Conservation (phyloP, 208 protist species). For the Histomonas meleagridis region DNA sequence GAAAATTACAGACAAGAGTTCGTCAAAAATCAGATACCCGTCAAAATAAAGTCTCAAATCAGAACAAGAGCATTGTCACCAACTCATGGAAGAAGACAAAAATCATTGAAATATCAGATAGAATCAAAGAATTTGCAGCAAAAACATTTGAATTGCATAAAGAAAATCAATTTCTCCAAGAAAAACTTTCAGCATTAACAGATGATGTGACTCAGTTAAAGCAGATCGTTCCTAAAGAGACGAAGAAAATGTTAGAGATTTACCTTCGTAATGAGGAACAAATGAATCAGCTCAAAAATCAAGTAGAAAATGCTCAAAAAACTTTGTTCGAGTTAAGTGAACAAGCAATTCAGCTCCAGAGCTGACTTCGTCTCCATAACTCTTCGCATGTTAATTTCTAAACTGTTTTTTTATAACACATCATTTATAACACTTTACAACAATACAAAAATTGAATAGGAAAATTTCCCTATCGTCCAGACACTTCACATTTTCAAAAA, state of each 20-base stretch:
- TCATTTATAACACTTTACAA: no score
- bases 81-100: background rate
- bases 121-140: background rate
- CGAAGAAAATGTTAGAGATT: background rate
- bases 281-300: background rate
- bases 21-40: background rate
- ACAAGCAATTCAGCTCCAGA: no score
- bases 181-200: background rate
- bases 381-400: no score
- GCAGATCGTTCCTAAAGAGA: background rate
- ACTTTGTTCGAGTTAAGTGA: background rate
- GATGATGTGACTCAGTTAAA: background rate
- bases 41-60: background rate
- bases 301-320: background rate
- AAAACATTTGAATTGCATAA: background rate
- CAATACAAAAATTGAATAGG: no score
- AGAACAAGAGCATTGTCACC: background rate
- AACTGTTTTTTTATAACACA: no score
- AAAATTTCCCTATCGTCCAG: no score
- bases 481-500: no score
- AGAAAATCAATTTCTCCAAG: background rate
- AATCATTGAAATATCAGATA: background rate
- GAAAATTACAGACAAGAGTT: background rate
- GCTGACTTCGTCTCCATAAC: no score
- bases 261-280: background rate